These are phyloP conservation scores for Remersonia thermophila DNA, from an alignment of 2,329 filamentous ascomycete genomes.

Conservation along the genomic window DNA sequence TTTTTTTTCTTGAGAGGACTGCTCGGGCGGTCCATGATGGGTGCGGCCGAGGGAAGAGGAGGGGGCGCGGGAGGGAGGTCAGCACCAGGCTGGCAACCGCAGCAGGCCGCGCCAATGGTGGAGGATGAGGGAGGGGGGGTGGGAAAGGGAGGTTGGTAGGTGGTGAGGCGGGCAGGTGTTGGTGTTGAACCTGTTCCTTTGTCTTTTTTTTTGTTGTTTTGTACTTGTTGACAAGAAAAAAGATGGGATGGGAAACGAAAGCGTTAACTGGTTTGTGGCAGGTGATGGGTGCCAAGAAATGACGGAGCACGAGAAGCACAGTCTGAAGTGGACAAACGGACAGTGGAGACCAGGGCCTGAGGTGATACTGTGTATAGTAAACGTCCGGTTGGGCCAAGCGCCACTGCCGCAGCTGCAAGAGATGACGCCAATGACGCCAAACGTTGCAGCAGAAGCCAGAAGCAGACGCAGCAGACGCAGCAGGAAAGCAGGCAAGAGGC, in stretches of 20 bases:
- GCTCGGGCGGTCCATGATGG: slow-evolving; percentile 16
- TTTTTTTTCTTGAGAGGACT: slow-evolving; percentile 13
- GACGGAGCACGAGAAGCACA: too few species aligned
- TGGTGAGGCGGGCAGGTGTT: background rate
- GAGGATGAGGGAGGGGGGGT: background rate
- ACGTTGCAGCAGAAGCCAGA: too few species aligned
- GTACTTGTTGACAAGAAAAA: background rate
- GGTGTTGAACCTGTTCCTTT: background rate
- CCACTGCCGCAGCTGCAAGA: too few species aligned
- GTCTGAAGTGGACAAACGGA: too few species aligned
- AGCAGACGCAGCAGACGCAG: too few species aligned
- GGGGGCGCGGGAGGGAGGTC: too few species aligned
- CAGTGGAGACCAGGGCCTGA: too few species aligned
- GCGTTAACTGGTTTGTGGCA: slow-evolving; percentile 1
- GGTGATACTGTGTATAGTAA: too few species aligned
- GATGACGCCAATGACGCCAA: too few species aligned
- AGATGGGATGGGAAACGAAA: slow-evolving; percentile 11
- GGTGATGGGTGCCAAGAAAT: background rate
- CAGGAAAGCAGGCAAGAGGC: too few species aligned
- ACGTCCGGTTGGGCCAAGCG: too few species aligned
- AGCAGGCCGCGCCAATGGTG: slow-evolving; percentile 5
- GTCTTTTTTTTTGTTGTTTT: background rate
- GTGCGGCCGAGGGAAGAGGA: too few species aligned
- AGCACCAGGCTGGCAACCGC: slow-evolving; percentile 17
- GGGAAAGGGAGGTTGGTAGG: background rate